A percentile compares a stretch with the other conserved stretches of the same genome.
Evolutionary conservation across 495 filamentous ascomycete genomes (phyloP).

Genomic region (Neurospora sp.): DNA sequence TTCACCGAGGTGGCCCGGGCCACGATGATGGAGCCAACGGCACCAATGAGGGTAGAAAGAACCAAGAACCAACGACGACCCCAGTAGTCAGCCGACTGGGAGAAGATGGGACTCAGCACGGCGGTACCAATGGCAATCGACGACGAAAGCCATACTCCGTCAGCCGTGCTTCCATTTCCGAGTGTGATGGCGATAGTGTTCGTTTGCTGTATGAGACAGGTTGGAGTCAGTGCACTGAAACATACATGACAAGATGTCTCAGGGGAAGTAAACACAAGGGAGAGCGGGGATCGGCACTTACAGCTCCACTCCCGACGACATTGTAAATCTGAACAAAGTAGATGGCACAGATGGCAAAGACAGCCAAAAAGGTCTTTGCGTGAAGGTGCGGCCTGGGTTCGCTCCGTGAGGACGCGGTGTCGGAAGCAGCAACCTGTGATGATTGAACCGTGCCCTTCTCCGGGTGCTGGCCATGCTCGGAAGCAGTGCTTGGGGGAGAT

Average conservation of each 20-base stretch:
- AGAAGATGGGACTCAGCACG: constrained; percentile 19
- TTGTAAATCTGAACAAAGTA: constrained; percentile 23
- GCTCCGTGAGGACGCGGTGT: neutral
- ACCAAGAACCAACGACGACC: constrained; percentile 22
- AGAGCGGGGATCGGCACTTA: constrained; percentile 7
- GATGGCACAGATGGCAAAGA: constrained; percentile 22
- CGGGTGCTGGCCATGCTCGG: neutral
- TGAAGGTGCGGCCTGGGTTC: constrained; percentile 18
- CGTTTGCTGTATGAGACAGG: constrained; percentile 8
- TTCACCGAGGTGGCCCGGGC: constrained; percentile 15
- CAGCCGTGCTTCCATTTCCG: constrained; percentile 5
- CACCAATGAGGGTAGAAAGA: constrained; percentile 12
- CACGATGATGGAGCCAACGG: constrained; percentile 18
- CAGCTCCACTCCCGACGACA: constrained; percentile 22
- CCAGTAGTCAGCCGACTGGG: constrained; percentile 23
- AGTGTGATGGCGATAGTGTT: constrained; percentile 18
- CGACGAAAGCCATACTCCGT: constrained; percentile 18
- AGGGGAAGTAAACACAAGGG: neutral
- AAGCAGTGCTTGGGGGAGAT: neutral
- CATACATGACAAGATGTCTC: neutral
- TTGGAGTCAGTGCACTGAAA: neutral
- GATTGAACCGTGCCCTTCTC: constrained; percentile 4
- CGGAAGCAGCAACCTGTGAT: neutral
- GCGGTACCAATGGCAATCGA: constrained; percentile 22
- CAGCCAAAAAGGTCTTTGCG: constrained; percentile 23